Percentiles rank a stretch among this genome's conserved stretches.
Evolutionary conservation across 169 alveolate genomes (phyloP).

Genomic region (Plasmodium malariae): DNA sequence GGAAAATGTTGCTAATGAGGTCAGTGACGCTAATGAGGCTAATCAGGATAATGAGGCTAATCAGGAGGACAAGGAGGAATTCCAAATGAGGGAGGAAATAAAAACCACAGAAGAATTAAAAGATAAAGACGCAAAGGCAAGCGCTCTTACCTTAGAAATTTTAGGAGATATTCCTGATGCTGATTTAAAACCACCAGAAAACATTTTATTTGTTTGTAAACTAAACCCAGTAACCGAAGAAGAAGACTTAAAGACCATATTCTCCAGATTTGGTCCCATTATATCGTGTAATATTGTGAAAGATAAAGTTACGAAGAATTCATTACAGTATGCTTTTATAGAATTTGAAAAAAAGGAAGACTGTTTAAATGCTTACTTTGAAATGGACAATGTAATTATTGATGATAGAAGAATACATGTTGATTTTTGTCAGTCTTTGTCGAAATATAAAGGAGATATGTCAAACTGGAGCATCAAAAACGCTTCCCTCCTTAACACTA

Average conservation of each 20-base stretch:
- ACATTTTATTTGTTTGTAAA: slow-evolving; percentile 97
- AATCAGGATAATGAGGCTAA: neutral
- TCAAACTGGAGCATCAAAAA: slow-evolving; percentile 40
- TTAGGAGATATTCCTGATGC: slow-evolving; percentile 99
- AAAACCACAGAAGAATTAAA: slow-evolving; percentile 89
- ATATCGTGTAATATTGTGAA: slow-evolving; percentile 95
- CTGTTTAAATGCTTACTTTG: slow-evolving; percentile 96
- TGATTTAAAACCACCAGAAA: slow-evolving; percentile 98
- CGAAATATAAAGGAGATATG: slow-evolving; percentile 74
- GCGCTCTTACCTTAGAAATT: slow-evolving; percentile 96
- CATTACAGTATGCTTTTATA: slow-evolving; percentile 98
- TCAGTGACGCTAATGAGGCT: neutral
- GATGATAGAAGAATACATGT: slow-evolving; percentile 96
- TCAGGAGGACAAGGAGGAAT: slow-evolving; percentile 75
- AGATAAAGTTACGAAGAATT: slow-evolving; percentile 98
- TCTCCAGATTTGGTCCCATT: slow-evolving; percentile 96
- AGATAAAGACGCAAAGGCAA: slow-evolving; percentile 93
- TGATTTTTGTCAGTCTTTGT: slow-evolving; percentile 92
- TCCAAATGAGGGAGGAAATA: slow-evolving; percentile 83
- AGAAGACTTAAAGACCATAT: slow-evolving; percentile 96
- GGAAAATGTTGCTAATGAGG: neutral
- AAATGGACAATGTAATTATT: slow-evolving; percentile 97
- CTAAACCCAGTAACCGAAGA: slow-evolving; percentile 98
- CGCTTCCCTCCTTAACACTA: neutral
- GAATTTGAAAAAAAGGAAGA: slow-evolving; percentile 96